Conservation (phyloP, 1,139 yeast species). For the Wickerhamomyces sp. region DNA sequence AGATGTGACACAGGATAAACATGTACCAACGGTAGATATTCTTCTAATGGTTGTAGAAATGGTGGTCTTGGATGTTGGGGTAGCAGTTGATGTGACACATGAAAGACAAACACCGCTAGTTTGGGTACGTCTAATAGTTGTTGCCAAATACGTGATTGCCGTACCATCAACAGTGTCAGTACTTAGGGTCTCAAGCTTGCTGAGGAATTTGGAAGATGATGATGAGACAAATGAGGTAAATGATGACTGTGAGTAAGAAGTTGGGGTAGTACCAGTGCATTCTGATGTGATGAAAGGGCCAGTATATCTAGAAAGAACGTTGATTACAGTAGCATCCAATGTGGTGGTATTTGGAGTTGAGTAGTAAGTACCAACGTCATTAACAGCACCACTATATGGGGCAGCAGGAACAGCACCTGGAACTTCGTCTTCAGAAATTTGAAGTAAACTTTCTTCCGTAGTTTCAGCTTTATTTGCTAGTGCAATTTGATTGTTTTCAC, state of each 20-base stretch:
- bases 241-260: not conserved
- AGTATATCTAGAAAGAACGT: not conserved
- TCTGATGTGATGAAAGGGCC: not conserved
- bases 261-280: not conserved
- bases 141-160: too few relatives aligned
- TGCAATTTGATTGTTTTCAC: constrained; percentile 43
- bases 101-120: not conserved
- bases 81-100: not conserved
- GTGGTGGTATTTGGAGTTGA: not conserved
- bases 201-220: not conserved
- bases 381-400: not conserved
- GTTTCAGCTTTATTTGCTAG: constrained; percentile 38
- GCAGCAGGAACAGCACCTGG: constrained; percentile 14
- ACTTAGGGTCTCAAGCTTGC: not conserved
- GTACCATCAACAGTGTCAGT: too few relatives aligned
- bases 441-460: constrained; percentile 13
- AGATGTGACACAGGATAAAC: not conserved
- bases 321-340: not conserved
- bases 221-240: not conserved
- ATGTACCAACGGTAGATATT: not conserved
- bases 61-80: not conserved
- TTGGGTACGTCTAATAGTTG: too few relatives aligned
- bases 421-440: constrained; percentile 8
- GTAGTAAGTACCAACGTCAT: not conserved
- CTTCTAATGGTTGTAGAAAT: not conserved